These are phyloP conservation scores for Manihot esculenta DNA, from an alignment of 441 rosid species.

Conservation along the genomic window DNA sequence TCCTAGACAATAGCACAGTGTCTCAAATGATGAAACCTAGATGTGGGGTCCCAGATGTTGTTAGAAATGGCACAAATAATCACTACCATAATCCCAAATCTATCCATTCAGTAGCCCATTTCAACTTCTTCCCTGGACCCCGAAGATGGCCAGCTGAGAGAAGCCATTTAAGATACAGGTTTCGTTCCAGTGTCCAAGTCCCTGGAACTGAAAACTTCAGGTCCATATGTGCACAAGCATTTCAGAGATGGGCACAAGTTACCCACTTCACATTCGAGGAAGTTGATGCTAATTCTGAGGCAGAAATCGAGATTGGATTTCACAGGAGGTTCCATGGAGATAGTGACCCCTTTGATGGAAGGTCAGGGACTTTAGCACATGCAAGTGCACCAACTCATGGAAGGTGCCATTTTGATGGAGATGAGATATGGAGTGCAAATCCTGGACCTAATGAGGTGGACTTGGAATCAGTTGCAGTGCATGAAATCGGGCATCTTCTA, in stretches of 20 bases:
- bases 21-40: slow-evolving; percentile 27
- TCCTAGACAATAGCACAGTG: slow-evolving; percentile 20
- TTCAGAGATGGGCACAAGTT: not conserved
- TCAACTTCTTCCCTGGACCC: not conserved
- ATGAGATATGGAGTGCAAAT: slow-evolving; percentile 19
- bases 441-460: slow-evolving; percentile 17
- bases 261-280: no score
- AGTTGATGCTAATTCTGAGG: not conserved
- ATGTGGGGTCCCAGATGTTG: slow-evolving; percentile 28
- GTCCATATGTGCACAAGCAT: not conserved
- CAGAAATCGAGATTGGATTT: slow-evolving; percentile 26
- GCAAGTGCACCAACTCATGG: slow-evolving; percentile 26
- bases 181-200: not conserved
- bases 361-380: slow-evolving; percentile 19
- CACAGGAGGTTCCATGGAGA: slow-evolving; percentile 27
- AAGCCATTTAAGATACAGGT: not conserved
- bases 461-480: slow-evolving; percentile 25
- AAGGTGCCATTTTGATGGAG: slow-evolving; percentile 28
- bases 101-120: slow-evolving; percentile 19
- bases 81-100: not conserved
- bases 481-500: slow-evolving; percentile 29
- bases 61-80: slow-evolving; percentile 12
- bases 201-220: not conserved
- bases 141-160: slow-evolving; percentile 15
- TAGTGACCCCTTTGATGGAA: slow-evolving; percentile 2